Base-by-base conservation (phyloP, 495 filamentous ascomycete genomes). In the Melanomma pulvis-pyrius region DNA sequence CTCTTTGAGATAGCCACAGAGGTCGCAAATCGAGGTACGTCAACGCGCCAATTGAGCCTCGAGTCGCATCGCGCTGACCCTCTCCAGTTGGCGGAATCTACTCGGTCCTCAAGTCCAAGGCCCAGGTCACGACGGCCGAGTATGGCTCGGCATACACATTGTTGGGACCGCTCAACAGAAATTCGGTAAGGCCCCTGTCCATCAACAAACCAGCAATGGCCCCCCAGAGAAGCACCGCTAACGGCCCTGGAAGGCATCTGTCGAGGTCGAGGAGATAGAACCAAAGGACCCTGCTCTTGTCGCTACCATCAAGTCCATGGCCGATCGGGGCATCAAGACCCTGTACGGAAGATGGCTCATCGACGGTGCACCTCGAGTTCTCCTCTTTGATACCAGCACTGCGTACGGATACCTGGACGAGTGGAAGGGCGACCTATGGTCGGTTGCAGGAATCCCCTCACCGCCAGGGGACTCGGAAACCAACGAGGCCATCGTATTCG, bases 101-200 rank as follows among this genome's bases (percentile, higher is more conserved):
- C 81, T 97, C 93, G 15, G 94, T 98, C 56, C 86, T 98, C 74
- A 98, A 98, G 80, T 98, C 94, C 56, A 98, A 98, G 77, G 93
- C 94, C 21, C 93, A 94, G 9, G 93, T 98, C 52, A 98, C 94
- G 28, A 96, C 94, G 0, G 92, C 92, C 19, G 94, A 98, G 77
- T 98, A 98, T 93, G 96, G 94, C 71, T 91, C 97, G 60, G 87
- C 92, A 61, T 98, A 98, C 79, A 96, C 91, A 44, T 83, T 98
- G 53, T 93, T 98, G 76, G 94, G 94, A 6, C 94, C 94, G 53
- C 86, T 97, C 73, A 98, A 98, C 75, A 87, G 88, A 69, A 83
- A 88, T 65, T 98, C 94, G 4, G 90, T 92, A 81, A 70, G 89
- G 79, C 39, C 39, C 39, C 39, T 44, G 9, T n/a, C 39, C 17